Percentiles rank a stretch among this genome's conserved stretches.
phyloP scores from a whole-genome alignment of 345 rosid species.

The Moricandia arvensis region DNA sequence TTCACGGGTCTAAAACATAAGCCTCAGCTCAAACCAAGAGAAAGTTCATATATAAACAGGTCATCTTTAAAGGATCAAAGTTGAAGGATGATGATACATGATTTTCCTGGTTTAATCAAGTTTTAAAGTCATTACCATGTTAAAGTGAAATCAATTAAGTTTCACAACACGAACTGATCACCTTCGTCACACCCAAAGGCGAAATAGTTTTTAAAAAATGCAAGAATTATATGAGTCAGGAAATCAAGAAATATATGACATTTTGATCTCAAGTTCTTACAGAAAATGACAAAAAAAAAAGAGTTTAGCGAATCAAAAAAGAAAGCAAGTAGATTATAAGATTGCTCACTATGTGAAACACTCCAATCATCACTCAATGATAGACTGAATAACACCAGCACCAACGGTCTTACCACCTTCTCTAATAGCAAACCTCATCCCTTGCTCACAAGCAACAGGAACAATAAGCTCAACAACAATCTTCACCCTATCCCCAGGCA shows the following conservation, averaged over 20 bases:
- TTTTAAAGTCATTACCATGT: not conserved
- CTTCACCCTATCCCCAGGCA: conserved; percentile 96
- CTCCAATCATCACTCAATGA: conserved; percentile 48
- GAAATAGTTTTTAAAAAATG: not conserved
- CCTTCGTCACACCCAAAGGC: not conserved
- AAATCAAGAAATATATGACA: conserved; percentile 35
- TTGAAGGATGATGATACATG: conserved; percentile 1
- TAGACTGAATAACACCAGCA: conserved; percentile 89
- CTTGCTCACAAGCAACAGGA: conserved; percentile 93
- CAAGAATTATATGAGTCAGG: not conserved
- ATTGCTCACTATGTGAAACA: conserved; percentile 23
- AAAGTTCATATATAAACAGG: not conserved
- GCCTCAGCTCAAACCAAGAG: not conserved
- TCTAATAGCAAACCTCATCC: conserved; percentile 95
- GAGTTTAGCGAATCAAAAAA: conserved; percentile 28
- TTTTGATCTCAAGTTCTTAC: conserved; percentile 29
- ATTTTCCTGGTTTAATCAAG: not conserved
- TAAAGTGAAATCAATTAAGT: not conserved
- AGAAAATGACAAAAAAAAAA: conserved; percentile 16
- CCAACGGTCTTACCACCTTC: conserved; percentile 98
- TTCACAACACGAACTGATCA: not conserved
- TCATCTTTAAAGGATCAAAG: not conserved
- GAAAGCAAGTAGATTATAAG: conserved; percentile 16
- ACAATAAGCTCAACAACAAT: conserved; percentile 84
- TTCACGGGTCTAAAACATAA: conserved; percentile 8